Evolutionary conservation across 805 yeast species (phyloP), one percentile per base, ranked within the genome.

Genomic region (Candida odintsovae): DNA sequence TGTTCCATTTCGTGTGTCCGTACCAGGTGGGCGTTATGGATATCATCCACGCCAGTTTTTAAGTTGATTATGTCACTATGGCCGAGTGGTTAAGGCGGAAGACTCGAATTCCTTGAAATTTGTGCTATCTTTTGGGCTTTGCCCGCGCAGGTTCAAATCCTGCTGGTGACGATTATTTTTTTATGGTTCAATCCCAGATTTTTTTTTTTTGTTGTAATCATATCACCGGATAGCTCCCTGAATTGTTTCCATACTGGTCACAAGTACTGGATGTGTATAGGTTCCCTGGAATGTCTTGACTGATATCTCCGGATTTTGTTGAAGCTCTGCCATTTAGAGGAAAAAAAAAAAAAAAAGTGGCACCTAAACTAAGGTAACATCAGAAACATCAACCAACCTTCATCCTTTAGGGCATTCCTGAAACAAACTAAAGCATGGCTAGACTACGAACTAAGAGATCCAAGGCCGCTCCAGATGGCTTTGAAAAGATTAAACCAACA

Each of bases 381-480:
- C 8, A 22, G 23, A 22, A 22, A 8, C 23, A 22, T 6, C 23
- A 6, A 22, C 23, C 8, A 6, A 5, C 23, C 23, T 6, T 6
- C 23, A 8, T 8, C 23, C 8, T 8, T 8, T 22, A 22, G 8
- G 8, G 5, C 8, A 25, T 11, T 8, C 12, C 28, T 25, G 12
- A 25, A 6, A 11, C 6, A 10, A 25, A 10, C 12, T 7, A 10
- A 25, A 25, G 4, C 13, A 78, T 79, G 83, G 73, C 81, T 15
- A 74, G 71, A 44, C 62, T 70, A 44, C 65, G 60, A 48, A 65
- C 72, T 2, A 65, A 60, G 38, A 64, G 79, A 38, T 66, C 61
- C 39, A 68, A 77, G 43, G 65, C 68, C 29, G 82, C 90, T 0
- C 97, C 97, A 1, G 80, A 73, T 3, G 97, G 92, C 6, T 89